Conservation (phyloP, 2,329 filamentous ascomycete species). For the Pseudopyricularia cyperi region DNA sequence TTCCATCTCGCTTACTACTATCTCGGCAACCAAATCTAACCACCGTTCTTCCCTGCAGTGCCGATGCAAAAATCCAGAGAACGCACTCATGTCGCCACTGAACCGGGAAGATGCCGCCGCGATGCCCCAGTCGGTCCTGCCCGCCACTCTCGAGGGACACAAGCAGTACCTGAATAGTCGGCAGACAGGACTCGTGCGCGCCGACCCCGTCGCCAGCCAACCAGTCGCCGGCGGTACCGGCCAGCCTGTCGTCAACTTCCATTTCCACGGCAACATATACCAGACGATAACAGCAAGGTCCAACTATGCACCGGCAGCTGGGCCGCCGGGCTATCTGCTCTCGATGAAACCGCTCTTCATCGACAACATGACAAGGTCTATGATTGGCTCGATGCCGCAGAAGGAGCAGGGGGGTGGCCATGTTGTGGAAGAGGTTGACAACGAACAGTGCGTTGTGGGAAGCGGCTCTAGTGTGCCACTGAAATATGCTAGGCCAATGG, state of each 20-base stretch:
- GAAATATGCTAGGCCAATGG: conserved; percentile 1
- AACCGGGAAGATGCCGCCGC: conserved; percentile 1
- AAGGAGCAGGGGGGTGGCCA: not conserved
- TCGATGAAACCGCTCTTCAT: not conserved
- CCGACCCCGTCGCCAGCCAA: too few species aligned
- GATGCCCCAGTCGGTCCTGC: conserved; percentile 2
- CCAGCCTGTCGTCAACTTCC: not conserved
- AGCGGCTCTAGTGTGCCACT: not conserved
- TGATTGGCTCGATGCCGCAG: not conserved
- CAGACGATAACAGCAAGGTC: not conserved
- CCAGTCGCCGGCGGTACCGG: not conserved
- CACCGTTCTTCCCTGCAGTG: not conserved
- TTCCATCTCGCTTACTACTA: not conserved
- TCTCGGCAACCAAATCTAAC: not conserved
- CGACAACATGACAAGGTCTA: not conserved
- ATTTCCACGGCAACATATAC: not conserved
- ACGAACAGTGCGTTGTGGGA: not conserved
- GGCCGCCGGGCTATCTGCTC: not conserved
- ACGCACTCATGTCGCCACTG: conserved; percentile 1
- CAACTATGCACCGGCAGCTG: not conserved
- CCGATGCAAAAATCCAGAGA: conserved; percentile 1
- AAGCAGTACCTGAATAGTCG: not conserved
- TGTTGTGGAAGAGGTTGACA: not conserved
- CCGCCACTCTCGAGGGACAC: not conserved
- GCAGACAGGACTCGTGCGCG: not conserved